Conservation (phyloP, 768 basidiomycete species). For the Pholiota molesta region DNA sequence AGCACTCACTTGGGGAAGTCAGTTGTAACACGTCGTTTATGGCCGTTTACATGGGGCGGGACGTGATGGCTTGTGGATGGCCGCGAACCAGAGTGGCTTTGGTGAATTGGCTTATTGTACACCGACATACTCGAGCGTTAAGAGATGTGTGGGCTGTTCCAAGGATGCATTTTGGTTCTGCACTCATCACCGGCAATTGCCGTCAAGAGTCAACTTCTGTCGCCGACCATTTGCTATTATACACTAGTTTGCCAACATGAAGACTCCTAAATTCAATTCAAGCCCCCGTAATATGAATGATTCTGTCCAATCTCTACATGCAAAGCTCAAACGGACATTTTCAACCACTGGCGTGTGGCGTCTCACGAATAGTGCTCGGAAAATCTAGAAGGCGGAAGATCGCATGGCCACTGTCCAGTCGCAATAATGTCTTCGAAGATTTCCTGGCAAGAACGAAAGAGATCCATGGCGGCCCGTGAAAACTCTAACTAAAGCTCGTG, state of each 20-base stretch:
- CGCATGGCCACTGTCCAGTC: slow-evolving; percentile 54
- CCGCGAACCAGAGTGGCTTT: slow-evolving; percentile 20
- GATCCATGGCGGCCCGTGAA: slow-evolving; percentile 52
- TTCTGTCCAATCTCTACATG: neutral
- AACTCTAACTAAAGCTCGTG: slow-evolving; percentile 44
- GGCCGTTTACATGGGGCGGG: slow-evolving; percentile 28
- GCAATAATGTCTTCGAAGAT: slow-evolving; percentile 48
- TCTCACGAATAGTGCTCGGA: slow-evolving; percentile 34
- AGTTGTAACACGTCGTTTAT: slow-evolving; percentile 30
- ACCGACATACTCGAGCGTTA: slow-evolving; percentile 16
- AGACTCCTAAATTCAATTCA: neutral
- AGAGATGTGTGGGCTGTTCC: neutral
- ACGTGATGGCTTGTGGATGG: slow-evolving; percentile 25
- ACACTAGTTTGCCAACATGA: no score
- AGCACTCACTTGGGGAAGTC: slow-evolving; percentile 32
- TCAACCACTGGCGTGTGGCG: no score
- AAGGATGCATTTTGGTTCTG: slow-evolving; percentile 3
- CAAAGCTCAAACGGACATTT: neutral
- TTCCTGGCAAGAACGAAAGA: slow-evolving; percentile 55
- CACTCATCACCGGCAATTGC: slow-evolving; percentile 22
- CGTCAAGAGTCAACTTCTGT: neutral
- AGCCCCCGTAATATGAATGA: no score
- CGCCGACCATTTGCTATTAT: neutral
- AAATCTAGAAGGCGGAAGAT: slow-evolving; percentile 40
- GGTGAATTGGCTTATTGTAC: slow-evolving; percentile 25